Evolutionary conservation across 1,139 yeast species (phyloP).

Genomic region (Hansenula lynferdii): DNA sequence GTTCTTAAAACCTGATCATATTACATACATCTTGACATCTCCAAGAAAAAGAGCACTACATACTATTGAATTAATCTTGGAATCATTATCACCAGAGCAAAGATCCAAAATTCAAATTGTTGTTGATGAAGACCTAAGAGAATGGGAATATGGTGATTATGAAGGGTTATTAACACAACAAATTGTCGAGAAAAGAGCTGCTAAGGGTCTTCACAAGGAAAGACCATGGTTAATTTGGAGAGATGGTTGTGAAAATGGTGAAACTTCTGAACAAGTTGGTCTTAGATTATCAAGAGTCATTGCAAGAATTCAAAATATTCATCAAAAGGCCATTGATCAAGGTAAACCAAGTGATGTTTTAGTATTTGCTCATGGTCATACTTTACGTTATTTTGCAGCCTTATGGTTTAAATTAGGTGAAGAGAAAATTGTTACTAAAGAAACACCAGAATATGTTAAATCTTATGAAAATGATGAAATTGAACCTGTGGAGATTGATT

Average conservation of each 20-base stretch:
- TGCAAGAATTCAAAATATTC: conserved; percentile 55
- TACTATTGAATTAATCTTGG: conserved; percentile 58
- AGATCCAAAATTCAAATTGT: conserved; percentile 38
- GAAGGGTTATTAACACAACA: conserved; percentile 75
- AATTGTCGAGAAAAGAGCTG: conserved; percentile 54
- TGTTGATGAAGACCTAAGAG: conserved; percentile 70
- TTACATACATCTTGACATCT: conserved; percentile 66
- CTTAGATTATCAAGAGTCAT: conserved; percentile 68
- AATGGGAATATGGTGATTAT: conserved; percentile 96
- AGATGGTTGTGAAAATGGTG: conserved; percentile 94
- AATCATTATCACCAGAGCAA: too few species aligned
- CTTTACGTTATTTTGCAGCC: conserved; percentile 82
- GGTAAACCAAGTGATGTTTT: conserved; percentile 64
- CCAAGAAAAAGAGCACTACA: conserved; percentile 78
- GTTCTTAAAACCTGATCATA: conserved; percentile 56
- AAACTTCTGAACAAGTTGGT: conserved; percentile 58
- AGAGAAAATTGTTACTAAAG: conserved; percentile 21
- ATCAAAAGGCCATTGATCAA: conserved; percentile 50
- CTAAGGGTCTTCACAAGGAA: conserved; percentile 54
- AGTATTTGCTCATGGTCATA: conserved; percentile 91
- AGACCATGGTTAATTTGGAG: conserved; percentile 82
- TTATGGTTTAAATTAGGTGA: conserved; percentile 60
- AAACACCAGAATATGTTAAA: conserved; percentile 13
- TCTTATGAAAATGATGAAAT: conserved; percentile 27
- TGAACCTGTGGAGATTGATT: conserved; percentile 26